phyloP scores from a whole-genome alignment of 2,329 filamentous ascomycete genomes.

The Microsporum canis region DNA sequence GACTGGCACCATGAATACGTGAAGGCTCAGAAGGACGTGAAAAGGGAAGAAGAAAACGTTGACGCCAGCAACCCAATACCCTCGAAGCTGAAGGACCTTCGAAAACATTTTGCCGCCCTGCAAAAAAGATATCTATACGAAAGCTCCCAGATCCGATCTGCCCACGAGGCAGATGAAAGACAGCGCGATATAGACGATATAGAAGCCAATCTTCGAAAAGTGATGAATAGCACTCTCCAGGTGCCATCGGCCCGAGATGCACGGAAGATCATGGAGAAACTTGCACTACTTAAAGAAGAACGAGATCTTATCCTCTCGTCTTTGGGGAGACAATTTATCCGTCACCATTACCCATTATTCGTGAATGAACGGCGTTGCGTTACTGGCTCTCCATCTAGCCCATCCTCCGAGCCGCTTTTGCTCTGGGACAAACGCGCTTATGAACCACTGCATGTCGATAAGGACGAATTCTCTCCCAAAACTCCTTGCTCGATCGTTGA shows the following conservation, averaged over 20 bases:
- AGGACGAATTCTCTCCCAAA: slow-evolving; percentile 57
- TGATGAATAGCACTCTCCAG: neutral
- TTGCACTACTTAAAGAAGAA: neutral
- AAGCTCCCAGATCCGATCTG: slow-evolving; percentile 16
- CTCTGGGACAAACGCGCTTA: slow-evolving; percentile 58
- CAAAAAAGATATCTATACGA: slow-evolving; percentile 19
- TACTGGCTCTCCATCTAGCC: neutral
- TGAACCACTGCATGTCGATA: slow-evolving; percentile 53
- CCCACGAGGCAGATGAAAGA: slow-evolving; percentile 12
- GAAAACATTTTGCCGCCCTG: slow-evolving; percentile 10
- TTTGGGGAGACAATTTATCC: neutral
- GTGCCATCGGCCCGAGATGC: neutral
- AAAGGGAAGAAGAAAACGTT: slow-evolving; percentile 8
- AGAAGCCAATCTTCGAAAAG: slow-evolving; percentile 3
- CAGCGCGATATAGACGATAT: slow-evolving; percentile 23
- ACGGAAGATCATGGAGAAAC: neutral
- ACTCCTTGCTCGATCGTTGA: slow-evolving; percentile 25
- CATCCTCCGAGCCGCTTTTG: slow-evolving; percentile 40
- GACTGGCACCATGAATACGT: slow-evolving; percentile 35
- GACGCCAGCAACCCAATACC: neutral
- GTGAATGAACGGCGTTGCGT: neutral
- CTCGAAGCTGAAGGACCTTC: neutral
- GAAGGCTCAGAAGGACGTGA: slow-evolving; percentile 10
- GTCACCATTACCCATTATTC: neutral
- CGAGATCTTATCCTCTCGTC: neutral